phyloP scores from a whole-genome alignment of 2,329 filamentous ascomycete species.

The Diaporthe vexans region DNA sequence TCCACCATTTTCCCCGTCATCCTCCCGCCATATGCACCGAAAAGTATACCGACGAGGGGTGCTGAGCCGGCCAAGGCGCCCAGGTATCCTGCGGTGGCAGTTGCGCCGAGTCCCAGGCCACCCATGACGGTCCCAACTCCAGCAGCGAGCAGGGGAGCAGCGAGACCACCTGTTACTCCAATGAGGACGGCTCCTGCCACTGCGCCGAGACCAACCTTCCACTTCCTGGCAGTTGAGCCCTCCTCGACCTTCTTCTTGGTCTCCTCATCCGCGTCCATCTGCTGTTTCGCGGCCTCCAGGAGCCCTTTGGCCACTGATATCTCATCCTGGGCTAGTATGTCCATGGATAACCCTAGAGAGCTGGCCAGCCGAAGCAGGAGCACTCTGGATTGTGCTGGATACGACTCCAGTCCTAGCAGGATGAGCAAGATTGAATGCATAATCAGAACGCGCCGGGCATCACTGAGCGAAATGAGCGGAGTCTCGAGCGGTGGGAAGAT shows the following conservation, averaged over 20 bases:
- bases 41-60: slow-evolving; percentile 87
- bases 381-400: slow-evolving; percentile 80
- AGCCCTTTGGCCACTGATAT: slow-evolving; percentile 82
- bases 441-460: slow-evolving; percentile 38
- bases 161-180: slow-evolving; percentile 90
- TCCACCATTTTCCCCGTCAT: slow-evolving; percentile 88
- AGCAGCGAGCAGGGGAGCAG: slow-evolving; percentile 88
- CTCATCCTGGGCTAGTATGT: slow-evolving; percentile 77
- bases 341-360: slow-evolving; percentile 74
- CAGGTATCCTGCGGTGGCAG: slow-evolving; percentile 85
- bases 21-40: slow-evolving; percentile 89
- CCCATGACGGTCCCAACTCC: slow-evolving; percentile 89
- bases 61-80: slow-evolving; percentile 89
- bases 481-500: slow-evolving; percentile 68
- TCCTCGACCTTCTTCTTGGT: slow-evolving; percentile 80
- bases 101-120: slow-evolving; percentile 79
- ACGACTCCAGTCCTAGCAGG: slow-evolving; percentile 79
- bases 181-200: slow-evolving; percentile 91
- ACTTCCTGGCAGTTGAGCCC: slow-evolving; percentile 78
- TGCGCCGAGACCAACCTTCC: slow-evolving; percentile 92
- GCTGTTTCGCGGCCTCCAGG: slow-evolving; percentile 69
- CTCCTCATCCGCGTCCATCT: slow-evolving; percentile 82
- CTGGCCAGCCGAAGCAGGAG: slow-evolving; percentile 78
- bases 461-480: slow-evolving; percentile 65
- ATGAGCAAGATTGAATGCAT: slow-evolving; percentile 73